These are phyloP conservation scores for Cucumis melo DNA, from an alignment of 306 rosid species.

Conservation along the genomic window DNA sequence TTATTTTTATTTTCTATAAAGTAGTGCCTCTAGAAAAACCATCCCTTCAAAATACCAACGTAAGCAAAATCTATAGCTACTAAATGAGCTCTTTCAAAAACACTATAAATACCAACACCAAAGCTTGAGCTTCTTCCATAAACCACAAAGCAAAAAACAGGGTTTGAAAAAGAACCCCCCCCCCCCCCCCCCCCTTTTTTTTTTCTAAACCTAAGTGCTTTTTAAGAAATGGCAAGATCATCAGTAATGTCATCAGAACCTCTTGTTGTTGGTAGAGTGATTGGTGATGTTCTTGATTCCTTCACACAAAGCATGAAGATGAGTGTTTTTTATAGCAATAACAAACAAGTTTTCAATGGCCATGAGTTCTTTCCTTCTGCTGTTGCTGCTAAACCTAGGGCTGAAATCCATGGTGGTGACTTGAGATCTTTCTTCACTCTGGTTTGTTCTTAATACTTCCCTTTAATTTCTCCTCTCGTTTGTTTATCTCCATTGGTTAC, in stretches of 20 bases:
- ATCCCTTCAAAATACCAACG: not conserved
- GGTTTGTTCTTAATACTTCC: conserved; percentile 24
- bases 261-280: conserved; percentile 56
- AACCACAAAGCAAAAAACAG: not conserved
- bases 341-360: conserved; percentile 61
- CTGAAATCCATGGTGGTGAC: conserved; percentile 64
- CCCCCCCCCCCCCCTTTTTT: too few relatives aligned
- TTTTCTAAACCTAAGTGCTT: not conserved
- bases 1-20: too few relatives aligned
- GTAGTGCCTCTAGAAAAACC: not conserved
- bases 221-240: not conserved
- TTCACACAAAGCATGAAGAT: conserved; percentile 45
- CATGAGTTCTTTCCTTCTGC: conserved; percentile 63
- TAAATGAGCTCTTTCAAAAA: not conserved
- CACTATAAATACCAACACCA: not conserved
- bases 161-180: too few relatives aligned
- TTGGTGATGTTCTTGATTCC: conserved; percentile 74
- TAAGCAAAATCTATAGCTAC: not conserved
- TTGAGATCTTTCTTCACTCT: conserved; percentile 78
- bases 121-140: not conserved
- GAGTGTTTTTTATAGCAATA: conserved; percentile 33
- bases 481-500: too few relatives aligned
- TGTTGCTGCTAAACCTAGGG: conserved; percentile 45
- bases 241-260: conserved; percentile 43
- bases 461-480: too few relatives aligned